phyloP scores from a whole-genome alignment of 2,329 filamentous ascomycete species.

The Furcasterigmium sp. region DNA sequence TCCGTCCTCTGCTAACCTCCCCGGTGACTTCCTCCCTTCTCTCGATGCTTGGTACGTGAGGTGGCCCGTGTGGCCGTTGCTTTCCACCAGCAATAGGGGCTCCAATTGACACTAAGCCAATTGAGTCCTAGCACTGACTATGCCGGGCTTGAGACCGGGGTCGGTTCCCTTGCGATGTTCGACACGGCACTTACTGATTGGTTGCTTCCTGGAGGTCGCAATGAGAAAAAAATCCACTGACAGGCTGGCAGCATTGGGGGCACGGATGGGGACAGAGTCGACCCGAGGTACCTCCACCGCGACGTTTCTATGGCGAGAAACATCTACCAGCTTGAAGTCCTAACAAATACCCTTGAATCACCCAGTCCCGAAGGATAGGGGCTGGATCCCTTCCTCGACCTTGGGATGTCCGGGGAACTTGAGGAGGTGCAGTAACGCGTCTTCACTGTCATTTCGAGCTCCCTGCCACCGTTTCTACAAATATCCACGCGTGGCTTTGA shows the following conservation, averaged over 20 bases:
- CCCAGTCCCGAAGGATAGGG: not conserved
- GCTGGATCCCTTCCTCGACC: not conserved
- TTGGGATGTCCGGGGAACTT: not conserved
- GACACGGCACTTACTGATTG: not conserved
- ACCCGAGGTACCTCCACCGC: not conserved
- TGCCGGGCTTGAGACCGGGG: constrained; percentile 3
- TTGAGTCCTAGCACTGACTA: not conserved
- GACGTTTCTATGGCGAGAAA: not conserved
- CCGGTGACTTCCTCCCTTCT: not conserved
- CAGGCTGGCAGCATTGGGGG: not conserved
- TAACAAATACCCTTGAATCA: constrained; percentile 4
- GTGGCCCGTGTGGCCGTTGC: constrained; percentile 2
- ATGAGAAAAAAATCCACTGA: constrained; percentile 2
- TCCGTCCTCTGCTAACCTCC: too few species aligned
- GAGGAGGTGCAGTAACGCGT: not conserved
- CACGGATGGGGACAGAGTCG: constrained; percentile 1
- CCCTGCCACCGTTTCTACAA: too few species aligned
- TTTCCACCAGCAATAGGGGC: constrained; percentile 3
- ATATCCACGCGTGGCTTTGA: too few species aligned
- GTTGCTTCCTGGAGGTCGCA: not conserved
- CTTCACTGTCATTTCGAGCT: not conserved
- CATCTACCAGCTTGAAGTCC: not conserved
- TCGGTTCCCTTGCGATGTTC: not conserved
- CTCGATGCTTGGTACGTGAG: not conserved
- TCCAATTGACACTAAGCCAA: not conserved